Evolutionary conservation across 1,139 yeast genomes (phyloP).

Genomic region (Geotrichum europaeum): DNA sequence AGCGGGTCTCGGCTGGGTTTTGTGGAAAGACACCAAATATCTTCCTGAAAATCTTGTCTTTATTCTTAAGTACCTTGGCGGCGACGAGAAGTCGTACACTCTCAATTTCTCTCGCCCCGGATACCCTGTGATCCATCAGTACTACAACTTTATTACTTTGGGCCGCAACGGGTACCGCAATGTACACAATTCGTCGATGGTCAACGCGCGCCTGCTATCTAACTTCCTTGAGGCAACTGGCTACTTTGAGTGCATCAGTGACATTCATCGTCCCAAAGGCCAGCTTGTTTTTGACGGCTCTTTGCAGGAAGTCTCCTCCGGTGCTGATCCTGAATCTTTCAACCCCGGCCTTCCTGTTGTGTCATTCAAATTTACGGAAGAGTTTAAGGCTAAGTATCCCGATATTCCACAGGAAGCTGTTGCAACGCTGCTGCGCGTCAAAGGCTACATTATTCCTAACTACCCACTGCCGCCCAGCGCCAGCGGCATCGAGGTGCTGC

Average conservation of each 20-base stretch:
- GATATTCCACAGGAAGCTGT: conserved; percentile 80
- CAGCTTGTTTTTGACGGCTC: conserved; percentile 18
- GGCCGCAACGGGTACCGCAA: conserved; percentile 67
- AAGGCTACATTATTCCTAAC: conserved; percentile 87
- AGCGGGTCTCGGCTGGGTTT: conserved; percentile 90
- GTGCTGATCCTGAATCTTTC: conserved; percentile 37
- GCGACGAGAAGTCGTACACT: conserved; percentile 79
- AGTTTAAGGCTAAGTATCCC: conserved; percentile 56
- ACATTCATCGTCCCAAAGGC: conserved; percentile 59
- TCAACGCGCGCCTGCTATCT: conserved; percentile 66
- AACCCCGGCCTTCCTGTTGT: conserved; percentile 86
- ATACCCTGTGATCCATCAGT: conserved; percentile 82
- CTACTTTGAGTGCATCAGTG: conserved; percentile 69
- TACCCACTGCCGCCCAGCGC: conserved; percentile 69
- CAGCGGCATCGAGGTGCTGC: conserved; percentile 55
- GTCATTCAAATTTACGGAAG: conserved; percentile 65
- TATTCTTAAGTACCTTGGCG: conserved; percentile 79
- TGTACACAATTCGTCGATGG: conserved; percentile 56
- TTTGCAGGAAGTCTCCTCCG: conserved; percentile 19
- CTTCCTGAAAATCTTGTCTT: conserved; percentile 70
- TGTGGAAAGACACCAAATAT: conserved; percentile 62
- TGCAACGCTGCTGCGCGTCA: conserved; percentile 65
- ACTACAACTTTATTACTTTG: conserved; percentile 65
- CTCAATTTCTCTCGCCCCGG: conserved; percentile 92
- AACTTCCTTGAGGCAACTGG: conserved; percentile 57